phyloP scores from a whole-genome alignment of 768 basidiomycete species.

The Mycena maculata region DNA sequence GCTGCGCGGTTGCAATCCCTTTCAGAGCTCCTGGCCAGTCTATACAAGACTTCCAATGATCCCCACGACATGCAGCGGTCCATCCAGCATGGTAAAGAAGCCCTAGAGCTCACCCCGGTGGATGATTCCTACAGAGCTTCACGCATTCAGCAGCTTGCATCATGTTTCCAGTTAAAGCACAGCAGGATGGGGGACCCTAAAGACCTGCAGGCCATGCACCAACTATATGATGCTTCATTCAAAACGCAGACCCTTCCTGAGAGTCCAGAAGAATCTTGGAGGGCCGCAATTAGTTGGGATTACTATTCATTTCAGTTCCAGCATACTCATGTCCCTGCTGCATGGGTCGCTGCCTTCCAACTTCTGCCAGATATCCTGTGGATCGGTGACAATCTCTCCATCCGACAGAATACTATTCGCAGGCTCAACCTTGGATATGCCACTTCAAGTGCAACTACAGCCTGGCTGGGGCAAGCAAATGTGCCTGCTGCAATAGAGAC shows the following conservation, averaged over 20 bases:
- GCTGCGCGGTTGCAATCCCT: no score
- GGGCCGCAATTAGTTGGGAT: neutral
- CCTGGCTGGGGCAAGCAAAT: neutral
- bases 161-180: no score
- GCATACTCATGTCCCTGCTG: neutral
- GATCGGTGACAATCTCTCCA: neutral
- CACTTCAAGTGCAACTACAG: neutral
- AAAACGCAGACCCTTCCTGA: neutral
- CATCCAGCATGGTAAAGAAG: no score
- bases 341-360: neutral
- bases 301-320: neutral
- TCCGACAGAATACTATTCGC: neutral
- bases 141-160: no score
- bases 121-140: no score
- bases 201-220: no score
- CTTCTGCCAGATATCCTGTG: neutral
- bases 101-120: no score
- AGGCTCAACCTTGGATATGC: neutral
- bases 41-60: no score
- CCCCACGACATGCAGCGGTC: no score
- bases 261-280: neutral
- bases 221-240: no score
- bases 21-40: no score
- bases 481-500: neutral
- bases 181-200: no score